Evolutionary conservation across 176 grass and related monocot genomes (phyloP).

Genomic region (Zea mays): Zm-B73-REFERENCE-NAM-5.0 NC_050100.1:49864001-49864500

Average conservation of each 20-base stretch:
- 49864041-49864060: no score
- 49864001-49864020: no score
- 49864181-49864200: conserved; percentile 53
- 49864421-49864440: no score
- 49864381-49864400: no score
- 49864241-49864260: conserved; percentile 38
- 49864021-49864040: no score
- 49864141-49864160: conserved; percentile 75
- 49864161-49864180: conserved; percentile 76
- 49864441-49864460: no score
- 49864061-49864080: no score
- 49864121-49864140: conserved; percentile 32
- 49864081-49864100: conserved; percentile 50
- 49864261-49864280: conserved; percentile 38
- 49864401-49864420: no score
- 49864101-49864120: conserved; percentile 40
- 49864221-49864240: conserved; percentile 79
- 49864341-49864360: neutral
- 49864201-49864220: conserved; percentile 73
- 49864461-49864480: no score
- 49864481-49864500: no score
- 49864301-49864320: neutral
- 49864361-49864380: neutral
- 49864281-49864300: neutral
- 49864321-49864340: neutral